Evolutionary conservation across 1,284 basidiomycete genomes (phyloP).

Genomic region (Caloboletus inedulis): DNA sequence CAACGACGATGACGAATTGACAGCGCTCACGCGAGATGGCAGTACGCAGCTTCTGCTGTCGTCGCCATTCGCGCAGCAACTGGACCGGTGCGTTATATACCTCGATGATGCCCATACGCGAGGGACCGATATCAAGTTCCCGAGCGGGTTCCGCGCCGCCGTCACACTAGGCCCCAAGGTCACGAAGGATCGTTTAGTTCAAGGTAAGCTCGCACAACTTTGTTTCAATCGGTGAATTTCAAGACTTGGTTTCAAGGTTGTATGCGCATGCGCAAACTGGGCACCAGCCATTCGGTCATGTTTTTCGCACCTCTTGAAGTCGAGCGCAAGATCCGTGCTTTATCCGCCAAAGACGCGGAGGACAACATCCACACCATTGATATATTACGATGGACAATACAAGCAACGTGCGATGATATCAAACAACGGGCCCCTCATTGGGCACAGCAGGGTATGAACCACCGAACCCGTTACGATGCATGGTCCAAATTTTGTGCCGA

Average conservation of each 20-base stretch:
- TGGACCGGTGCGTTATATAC: conserved; percentile 47
- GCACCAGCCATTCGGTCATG: conserved; percentile 43
- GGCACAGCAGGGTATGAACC: conserved; percentile 47
- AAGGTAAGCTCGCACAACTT: conserved; percentile 36
- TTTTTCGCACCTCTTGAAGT: conserved; percentile 48
- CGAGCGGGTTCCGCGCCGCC: conserved; percentile 41
- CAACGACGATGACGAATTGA: conserved; percentile 41
- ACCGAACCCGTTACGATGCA: conserved; percentile 31
- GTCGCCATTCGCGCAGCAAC: conserved; percentile 41
- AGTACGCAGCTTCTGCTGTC: conserved; percentile 37
- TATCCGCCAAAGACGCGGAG: conserved; percentile 8
- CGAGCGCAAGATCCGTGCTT: conserved; percentile 37
- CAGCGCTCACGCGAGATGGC: conserved; percentile 40
- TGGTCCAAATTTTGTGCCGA: conserved; percentile 27
- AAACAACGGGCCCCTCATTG: conserved; percentile 39
- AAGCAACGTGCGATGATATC: conserved; percentile 44
- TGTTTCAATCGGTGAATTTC: neutral
- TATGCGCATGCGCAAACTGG: conserved; percentile 49
- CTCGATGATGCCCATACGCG: conserved; percentile 57
- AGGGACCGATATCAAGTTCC: conserved; percentile 55
- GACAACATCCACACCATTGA: conserved; percentile 30
- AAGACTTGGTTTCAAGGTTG: conserved; percentile 32
- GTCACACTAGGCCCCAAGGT: conserved; percentile 52
- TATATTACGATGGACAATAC: conserved; percentile 44
- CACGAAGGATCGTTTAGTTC: conserved; percentile 50